Percentiles rank a stretch among this genome's conserved stretches.
Evolutionary conservation across 2,329 filamentous ascomycete species (phyloP).

Genomic region (Fusarium napiforme): DNA sequence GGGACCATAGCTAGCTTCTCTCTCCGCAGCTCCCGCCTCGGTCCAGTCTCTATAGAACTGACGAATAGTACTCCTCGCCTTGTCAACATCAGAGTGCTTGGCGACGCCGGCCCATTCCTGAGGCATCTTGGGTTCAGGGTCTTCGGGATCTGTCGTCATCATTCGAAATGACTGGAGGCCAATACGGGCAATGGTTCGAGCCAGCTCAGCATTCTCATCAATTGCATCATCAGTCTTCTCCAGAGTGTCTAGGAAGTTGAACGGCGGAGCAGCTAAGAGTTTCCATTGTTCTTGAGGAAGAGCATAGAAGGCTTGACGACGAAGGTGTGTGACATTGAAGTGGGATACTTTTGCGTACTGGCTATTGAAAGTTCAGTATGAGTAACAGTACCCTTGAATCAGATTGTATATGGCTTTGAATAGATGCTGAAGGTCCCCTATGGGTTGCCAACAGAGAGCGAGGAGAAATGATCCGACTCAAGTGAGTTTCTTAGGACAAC

Average conservation of each 20-base stretch:
- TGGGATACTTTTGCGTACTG: conserved; percentile 89
- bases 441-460: neutral
- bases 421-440: neutral
- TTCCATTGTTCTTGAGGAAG: conserved; percentile 86
- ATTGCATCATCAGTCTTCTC: conserved; percentile 87
- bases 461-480: neutral
- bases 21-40: conserved; percentile 76
- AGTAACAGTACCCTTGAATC: neutral
- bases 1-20: conserved; percentile 80
- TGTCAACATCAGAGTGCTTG: conserved; percentile 82
- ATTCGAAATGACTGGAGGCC: conserved; percentile 76
- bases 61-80: conserved; percentile 89
- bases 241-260: conserved; percentile 83
- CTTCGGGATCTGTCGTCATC: conserved; percentile 49
- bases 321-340: conserved; percentile 89
- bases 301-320: conserved; percentile 92
- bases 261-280: conserved; percentile 82
- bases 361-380: conserved; percentile 56
- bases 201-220: conserved; percentile 85
- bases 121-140: conserved; percentile 60
- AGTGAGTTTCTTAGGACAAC: conserved; percentile 18
- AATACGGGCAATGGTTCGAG: conserved; percentile 78
- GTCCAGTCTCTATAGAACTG: conserved; percentile 98
- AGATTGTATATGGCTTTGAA: no score
- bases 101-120: conserved; percentile 76